phyloP scores from a whole-genome alignment of 2,329 filamentous ascomycete genomes.

The Ophiocordyceps camponoti-leonardi region DNA sequence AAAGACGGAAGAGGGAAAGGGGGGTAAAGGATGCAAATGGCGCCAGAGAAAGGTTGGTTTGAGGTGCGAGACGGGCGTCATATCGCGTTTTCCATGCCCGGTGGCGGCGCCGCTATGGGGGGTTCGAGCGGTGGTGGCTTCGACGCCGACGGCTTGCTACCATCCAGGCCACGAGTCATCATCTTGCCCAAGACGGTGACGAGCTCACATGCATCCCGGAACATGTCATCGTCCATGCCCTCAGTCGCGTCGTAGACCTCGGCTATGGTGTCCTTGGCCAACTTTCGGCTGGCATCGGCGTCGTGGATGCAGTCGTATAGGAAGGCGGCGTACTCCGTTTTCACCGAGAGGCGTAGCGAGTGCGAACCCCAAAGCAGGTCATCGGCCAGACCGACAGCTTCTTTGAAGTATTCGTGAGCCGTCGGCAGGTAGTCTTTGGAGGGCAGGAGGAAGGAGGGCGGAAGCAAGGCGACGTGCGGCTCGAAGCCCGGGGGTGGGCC shows the following conservation, averaged over 20 bases:
- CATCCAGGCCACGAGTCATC: slow-evolving; percentile 55
- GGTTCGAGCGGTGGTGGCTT: slow-evolving; percentile 9
- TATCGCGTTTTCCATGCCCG: slow-evolving; percentile 27
- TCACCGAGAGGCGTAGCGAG: slow-evolving; percentile 73
- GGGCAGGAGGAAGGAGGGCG: slow-evolving; percentile 63
- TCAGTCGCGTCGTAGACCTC: slow-evolving; percentile 86
- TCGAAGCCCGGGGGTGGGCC: slow-evolving; percentile 38
- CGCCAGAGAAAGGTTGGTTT: too few relatives aligned
- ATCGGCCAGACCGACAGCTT: slow-evolving; percentile 60
- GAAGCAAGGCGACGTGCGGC: slow-evolving; percentile 17
- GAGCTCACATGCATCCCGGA: slow-evolving; percentile 76
- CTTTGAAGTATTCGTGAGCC: slow-evolving; percentile 66
- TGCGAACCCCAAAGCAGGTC: slow-evolving; percentile 70
- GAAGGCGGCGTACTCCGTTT: slow-evolving; percentile 85
- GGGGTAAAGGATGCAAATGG: too few relatives aligned
- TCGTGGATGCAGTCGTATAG: slow-evolving; percentile 87
- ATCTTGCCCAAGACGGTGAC: slow-evolving; percentile 76
- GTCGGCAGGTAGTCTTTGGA: slow-evolving; percentile 65
- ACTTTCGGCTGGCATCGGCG: slow-evolving; percentile 50
- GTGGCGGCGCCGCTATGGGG: slow-evolving; percentile 7
- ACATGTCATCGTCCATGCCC: slow-evolving; percentile 90
- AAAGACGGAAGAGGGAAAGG: too few relatives aligned
- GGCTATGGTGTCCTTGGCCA: slow-evolving; percentile 70
- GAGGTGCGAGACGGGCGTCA: slow-evolving; percentile 6
- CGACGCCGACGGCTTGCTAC: slow-evolving; percentile 15